phyloP scores from a whole-genome alignment of 129 eudicot genomes.

The Flaveria trinervia region DNA sequence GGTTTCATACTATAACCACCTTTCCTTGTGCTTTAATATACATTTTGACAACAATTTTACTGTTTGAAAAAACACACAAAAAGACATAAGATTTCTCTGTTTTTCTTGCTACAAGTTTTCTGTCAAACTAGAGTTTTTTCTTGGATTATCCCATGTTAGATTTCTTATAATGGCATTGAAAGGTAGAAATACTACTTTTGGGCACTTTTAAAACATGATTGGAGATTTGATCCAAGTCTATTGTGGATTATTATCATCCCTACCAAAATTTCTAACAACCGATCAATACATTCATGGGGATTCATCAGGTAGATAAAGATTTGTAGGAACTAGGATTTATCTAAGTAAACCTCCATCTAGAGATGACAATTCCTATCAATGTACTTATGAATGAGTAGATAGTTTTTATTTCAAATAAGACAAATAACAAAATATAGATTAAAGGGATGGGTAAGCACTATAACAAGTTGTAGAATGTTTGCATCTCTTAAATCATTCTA shows the following conservation, averaged over 20 bases:
- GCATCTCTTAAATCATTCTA: background rate
- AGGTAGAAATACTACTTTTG: too few species aligned
- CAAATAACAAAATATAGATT: background rate
- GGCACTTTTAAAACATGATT: too few species aligned
- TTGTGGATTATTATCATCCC: too few species aligned
- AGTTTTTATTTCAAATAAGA: background rate
- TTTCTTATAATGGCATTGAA: too few species aligned
- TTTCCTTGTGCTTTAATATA: background rate
- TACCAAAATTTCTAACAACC: too few species aligned
- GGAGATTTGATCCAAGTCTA: too few species aligned
- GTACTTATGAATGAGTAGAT: background rate
- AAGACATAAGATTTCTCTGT: too few species aligned
- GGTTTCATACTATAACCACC: background rate
- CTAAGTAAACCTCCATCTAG: background rate
- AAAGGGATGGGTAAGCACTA: background rate
- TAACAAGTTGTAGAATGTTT: background rate
- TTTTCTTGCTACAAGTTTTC: too few species aligned
- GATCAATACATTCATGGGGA: background rate
- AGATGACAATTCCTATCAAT: background rate
- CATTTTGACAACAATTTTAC: too few species aligned
- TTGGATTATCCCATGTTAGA: too few species aligned
- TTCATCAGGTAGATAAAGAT: background rate
- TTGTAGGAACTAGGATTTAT: slow-evolving; percentile 11
- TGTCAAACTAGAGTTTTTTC: too few species aligned
- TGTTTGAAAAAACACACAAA: too few species aligned